phyloP scores from a whole-genome alignment of 1,284 basidiomycete genomes.

The Trametes polyzona region DNA sequence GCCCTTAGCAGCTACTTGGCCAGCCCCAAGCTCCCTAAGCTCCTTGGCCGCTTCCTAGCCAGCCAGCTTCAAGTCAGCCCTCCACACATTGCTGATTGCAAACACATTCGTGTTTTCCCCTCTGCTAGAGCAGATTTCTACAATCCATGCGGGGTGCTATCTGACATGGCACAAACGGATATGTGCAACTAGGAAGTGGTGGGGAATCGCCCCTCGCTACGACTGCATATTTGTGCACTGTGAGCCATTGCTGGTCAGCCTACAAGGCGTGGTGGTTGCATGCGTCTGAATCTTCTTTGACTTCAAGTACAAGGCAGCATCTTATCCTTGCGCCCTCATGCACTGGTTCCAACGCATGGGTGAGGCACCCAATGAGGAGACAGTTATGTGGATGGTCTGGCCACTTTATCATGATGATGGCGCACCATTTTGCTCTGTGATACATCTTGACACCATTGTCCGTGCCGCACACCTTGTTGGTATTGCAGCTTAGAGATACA shows the following conservation, averaged over 20 bases:
- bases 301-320: background rate
- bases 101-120: background rate
- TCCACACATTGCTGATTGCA: too few relatives aligned
- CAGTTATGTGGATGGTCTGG: constrained; percentile 27
- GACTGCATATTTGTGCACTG: constrained; percentile 17
- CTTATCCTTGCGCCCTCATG: constrained; percentile 25
- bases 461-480: constrained; percentile 19
- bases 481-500: background rate
- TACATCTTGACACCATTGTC: constrained; percentile 19
- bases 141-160: constrained; percentile 28
- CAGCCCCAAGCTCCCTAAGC: too few relatives aligned
- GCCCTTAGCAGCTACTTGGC: too few relatives aligned
- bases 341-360: constrained; percentile 20
- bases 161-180: constrained; percentile 23
- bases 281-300: constrained; percentile 7
- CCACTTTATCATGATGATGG: constrained; percentile 6
- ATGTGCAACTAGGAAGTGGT: constrained; percentile 22
- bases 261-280: background rate
- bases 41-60: too few relatives aligned
- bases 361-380: constrained; percentile 19
- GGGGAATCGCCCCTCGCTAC: background rate
- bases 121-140: constrained; percentile 19
- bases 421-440: background rate
- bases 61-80: too few relatives aligned
- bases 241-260: background rate